phyloP scores from a whole-genome alignment of 371 early-diverging fungal species.

The Lichtheimia hyalospora region DNA sequence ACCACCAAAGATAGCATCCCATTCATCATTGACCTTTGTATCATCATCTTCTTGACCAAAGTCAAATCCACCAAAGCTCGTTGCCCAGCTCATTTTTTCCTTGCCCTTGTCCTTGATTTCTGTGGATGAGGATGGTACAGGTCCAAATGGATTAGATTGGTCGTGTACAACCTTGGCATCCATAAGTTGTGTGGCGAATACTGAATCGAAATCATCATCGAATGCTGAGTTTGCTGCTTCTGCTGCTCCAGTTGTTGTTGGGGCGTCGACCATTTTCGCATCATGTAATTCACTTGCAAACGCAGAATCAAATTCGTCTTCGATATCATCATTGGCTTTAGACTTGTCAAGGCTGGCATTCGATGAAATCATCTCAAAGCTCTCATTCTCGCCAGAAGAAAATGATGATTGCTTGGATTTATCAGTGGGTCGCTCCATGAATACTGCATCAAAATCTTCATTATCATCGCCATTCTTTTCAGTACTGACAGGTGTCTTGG shows the following conservation, averaged over 20 bases:
- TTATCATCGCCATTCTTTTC: not conserved
- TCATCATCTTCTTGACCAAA: conserved; percentile 9
- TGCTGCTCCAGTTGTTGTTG: not conserved
- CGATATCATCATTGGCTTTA: not conserved
- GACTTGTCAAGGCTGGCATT: not conserved
- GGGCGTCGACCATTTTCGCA: conserved; percentile 24
- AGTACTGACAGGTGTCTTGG: not conserved
- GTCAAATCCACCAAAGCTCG: conserved; percentile 34
- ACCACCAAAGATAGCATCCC: conserved; percentile 50
- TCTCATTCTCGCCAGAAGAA: conserved; percentile 8
- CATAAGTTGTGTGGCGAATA: conserved; percentile 19
- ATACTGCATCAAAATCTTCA: conserved; percentile 7
- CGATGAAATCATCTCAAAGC: conserved; percentile 14
- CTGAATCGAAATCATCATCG: conserved; percentile 16
- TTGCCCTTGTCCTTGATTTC: not conserved
- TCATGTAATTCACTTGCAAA: conserved; percentile 33
- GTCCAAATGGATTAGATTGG: not conserved
- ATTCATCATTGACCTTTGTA: conserved; percentile 26
- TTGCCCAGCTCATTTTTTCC: conserved; percentile 26
- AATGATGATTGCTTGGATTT: conserved; percentile 1
- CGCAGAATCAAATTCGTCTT: conserved; percentile 23
- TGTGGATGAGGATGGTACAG: not conserved
- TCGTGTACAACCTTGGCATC: conserved; percentile 3
- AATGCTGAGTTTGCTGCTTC: not conserved
- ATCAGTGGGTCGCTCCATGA: conserved; percentile 12